Base-by-base conservation (phyloP, 1,284 basidiomycete species). In the Cerioporus squamosus region DNA sequence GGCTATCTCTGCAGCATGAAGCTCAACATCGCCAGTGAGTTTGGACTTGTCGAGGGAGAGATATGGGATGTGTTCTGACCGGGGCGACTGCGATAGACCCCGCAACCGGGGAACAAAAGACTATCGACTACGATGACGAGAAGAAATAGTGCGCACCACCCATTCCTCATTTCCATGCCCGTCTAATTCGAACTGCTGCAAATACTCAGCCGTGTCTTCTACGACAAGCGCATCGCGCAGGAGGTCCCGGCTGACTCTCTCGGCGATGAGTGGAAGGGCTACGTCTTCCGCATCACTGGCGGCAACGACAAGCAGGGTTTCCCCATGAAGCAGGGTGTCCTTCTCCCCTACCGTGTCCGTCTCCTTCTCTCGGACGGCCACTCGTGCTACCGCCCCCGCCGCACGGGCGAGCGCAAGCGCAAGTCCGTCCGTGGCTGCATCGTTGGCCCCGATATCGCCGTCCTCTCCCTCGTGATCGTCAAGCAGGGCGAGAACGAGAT, bases 291-390 rank as follows among this genome's bases (percentile, higher is more conserved):
- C 73, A 94, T 99, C 81, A 95, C 94, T 48, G 96, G 97, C 72
- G 94, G 94, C 64, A 96, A 97, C 82, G 94, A 97, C 86, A 95
- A 93, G 81, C 92, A 94, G 76, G 92, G 94, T 78, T 97, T 97
- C 88, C 95, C 95, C 55, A 98, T 98, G 95, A 98, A 98, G 83
- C 97, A 98, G 82, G 97, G 96, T 85, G 93, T 98, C 72, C 91
- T 99, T 66, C 85, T 96, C 70, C 94, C 94, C 67, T 78, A 95
- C 82, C 95, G 97, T 87, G 94, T 97, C 71, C 86, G 89, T 64
- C 92, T 99, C 66, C 92, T 98, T 72, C 93, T 99, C 74, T 76
- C 92, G 68, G 93, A 95, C 76, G 95, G 95, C 63, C 95, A 98
- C 87, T 97, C 95, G 39, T 98, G 97, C 88, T 98, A 95, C 87